A percentile compares a stretch with the other conserved stretches of the same genome.
Conservation (phyloP, 306 rosid species). For the Lathyrus aphaca region DNA sequence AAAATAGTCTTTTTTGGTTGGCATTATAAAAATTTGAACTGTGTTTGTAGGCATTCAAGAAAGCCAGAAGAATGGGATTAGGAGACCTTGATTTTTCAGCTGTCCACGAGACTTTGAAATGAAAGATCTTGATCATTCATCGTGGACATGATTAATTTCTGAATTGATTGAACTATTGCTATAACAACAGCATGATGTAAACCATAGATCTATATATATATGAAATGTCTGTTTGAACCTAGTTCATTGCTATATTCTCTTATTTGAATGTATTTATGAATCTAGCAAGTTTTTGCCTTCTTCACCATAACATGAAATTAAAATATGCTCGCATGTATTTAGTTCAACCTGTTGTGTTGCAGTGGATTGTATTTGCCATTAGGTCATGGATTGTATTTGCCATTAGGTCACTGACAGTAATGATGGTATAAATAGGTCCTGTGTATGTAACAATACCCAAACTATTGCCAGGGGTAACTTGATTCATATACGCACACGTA, state of each 20-base stretch:
- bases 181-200: constrained; percentile 27
- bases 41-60: constrained; percentile 74
- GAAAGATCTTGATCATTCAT: constrained; percentile 45
- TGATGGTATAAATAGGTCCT: background rate
- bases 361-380: background rate
- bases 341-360: background rate
- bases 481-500: background rate
- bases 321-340: background rate
- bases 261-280: constrained; percentile 19
- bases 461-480: background rate
- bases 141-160: constrained; percentile 22
- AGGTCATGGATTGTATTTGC: background rate
- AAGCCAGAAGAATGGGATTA: constrained; percentile 77
- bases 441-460: background rate
- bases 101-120: constrained; percentile 64
- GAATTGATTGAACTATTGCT: constrained; percentile 28
- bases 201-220: constrained; percentile 21
- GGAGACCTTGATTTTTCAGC: constrained; percentile 87
- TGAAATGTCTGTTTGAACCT: constrained; percentile 24
- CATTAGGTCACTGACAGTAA: no score
- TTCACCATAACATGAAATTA: background rate
- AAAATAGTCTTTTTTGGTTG: no score
- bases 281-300: constrained; percentile 13
- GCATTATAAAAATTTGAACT: background rate
- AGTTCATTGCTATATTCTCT: constrained; percentile 5